Percentiles rank a stretch among this genome's conserved stretches.
Evolutionary conservation across 164 flowering plant genomes (phyloP).

Genomic region (Santalum album): DNA sequence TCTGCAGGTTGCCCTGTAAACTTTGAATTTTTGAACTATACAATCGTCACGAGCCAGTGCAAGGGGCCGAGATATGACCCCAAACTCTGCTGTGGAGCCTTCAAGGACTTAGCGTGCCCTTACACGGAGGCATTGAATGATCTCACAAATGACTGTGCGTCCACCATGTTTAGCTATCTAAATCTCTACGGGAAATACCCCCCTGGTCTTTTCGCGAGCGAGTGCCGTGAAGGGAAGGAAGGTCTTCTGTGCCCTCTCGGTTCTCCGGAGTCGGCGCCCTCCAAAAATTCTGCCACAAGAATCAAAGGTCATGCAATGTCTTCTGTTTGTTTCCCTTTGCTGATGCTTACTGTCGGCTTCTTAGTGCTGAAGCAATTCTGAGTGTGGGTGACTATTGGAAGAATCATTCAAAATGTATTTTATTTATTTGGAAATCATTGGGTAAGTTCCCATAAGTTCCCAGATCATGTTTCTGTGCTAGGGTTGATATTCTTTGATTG

Average conservation of each 20-base stretch:
- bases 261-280: constrained; percentile 3
- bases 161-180: constrained; percentile 52
- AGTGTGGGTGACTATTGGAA: not conserved
- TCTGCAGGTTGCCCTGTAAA: constrained; percentile 33
- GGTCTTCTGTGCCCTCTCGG: constrained; percentile 28
- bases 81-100: constrained; percentile 34
- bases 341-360: constrained; percentile 7
- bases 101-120: constrained; percentile 51
- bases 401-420: not conserved
- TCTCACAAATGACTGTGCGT: constrained; percentile 29
- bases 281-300: not conserved
- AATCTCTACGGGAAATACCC: constrained; percentile 51
- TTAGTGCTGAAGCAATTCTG: constrained; percentile 8
- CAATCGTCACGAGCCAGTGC: constrained; percentile 47
- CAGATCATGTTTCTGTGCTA: not conserved
- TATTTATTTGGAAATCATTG: not conserved
- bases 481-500: not conserved
- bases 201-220: constrained; percentile 44
- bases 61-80: constrained; percentile 45
- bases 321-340: not conserved
- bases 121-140: constrained; percentile 27
- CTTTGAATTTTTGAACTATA: constrained; percentile 45
- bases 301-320: constrained; percentile 3
- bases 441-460: not conserved
- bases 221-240: constrained; percentile 29